Evolutionary conservation across 2,329 filamentous ascomycete genomes (phyloP).

Genomic region (Immersiporthe knoxdaviesiana): DNA sequence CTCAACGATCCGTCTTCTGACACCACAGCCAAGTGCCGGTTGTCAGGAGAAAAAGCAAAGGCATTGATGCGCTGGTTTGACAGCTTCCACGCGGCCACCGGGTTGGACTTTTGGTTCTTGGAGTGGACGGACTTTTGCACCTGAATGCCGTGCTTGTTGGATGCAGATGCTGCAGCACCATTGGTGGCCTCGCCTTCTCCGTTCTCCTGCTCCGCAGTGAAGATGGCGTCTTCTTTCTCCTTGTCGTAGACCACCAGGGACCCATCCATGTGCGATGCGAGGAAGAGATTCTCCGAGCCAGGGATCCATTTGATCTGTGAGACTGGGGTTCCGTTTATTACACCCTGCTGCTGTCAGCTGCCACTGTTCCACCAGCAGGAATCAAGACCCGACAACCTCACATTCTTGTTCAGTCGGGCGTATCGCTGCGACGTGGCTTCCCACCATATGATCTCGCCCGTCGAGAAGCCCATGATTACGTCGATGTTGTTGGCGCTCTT

Average conservation of each 20-base stretch:
- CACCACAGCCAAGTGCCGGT: constrained; percentile 83
- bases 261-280: constrained; percentile 91
- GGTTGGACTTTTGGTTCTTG: constrained; percentile 90
- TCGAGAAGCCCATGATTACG: constrained; percentile 93
- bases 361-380: constrained; percentile 7
- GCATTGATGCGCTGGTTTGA: constrained; percentile 89
- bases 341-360: constrained; percentile 57
- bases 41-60: constrained; percentile 90
- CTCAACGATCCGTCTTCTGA: constrained; percentile 89
- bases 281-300: constrained; percentile 88
- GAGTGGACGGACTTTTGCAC: constrained; percentile 92
- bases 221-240: constrained; percentile 86
- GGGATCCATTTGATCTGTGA: constrained; percentile 92
- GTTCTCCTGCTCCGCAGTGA: constrained; percentile 74
- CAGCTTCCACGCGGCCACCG: constrained; percentile 88
- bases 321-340: constrained; percentile 84
- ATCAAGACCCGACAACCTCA: constrained; percentile 42
- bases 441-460: constrained; percentile 97
- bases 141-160: constrained; percentile 57
- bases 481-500: constrained; percentile 83
- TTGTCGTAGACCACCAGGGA: constrained; percentile 94
- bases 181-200: constrained; percentile 60
- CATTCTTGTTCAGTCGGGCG: constrained; percentile 93
- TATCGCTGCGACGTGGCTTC: constrained; percentile 97
- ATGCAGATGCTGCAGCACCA: constrained; percentile 38